Base-by-base conservation (phyloP, 352 stramenopile genomes). In the Sclerospora graminicola region DNA sequence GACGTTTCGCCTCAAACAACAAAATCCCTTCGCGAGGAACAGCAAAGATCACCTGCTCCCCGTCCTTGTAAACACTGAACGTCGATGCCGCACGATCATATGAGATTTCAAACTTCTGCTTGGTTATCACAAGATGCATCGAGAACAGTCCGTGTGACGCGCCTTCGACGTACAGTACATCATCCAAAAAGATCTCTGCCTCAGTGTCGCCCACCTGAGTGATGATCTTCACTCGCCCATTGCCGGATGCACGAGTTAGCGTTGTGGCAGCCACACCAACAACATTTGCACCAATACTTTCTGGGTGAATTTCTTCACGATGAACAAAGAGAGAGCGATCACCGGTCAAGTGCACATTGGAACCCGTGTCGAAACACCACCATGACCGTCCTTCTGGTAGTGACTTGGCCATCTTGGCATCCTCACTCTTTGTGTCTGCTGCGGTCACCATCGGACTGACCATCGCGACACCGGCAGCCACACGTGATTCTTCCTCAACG, bases 291-390 rank as follows among this genome's bases (percentile, higher is more conserved):
- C 9, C 18, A 18, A 46, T 4, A 10, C 28, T 30, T 31, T 46
- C 40, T 1, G 28, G 16, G 2, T 20, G 13, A 14, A 46, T 45
- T 18, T 46, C 40, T 14, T 46, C 28, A 11, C 36, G n/a, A 9
- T 46, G 11, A 1, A 38, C 18, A 21, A 46, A 46, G 3, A 11
- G 16, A 13, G 35, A 5, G 4, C 6, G 40, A 5, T 23, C 40
- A 0, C 27, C 40, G 14, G 36, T 20, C 2, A 48, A 28, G 9
- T 48, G 32, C 21, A 28, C 31, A 13, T 48, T 48, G 8, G 42
- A 41, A 28, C 20, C 31, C 7, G 42, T 49, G 32, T 41, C 24
- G 8, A 49, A 49, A 32, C 24, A 49, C 3, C 21, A 26, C 21
- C 8, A 41, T 33, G 28, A 39, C 8, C 4, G 11, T 11, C 21